Evolutionary conservation across 2,329 filamentous ascomycete genomes (phyloP).

Genomic region (Beauveria sp.): DNA sequence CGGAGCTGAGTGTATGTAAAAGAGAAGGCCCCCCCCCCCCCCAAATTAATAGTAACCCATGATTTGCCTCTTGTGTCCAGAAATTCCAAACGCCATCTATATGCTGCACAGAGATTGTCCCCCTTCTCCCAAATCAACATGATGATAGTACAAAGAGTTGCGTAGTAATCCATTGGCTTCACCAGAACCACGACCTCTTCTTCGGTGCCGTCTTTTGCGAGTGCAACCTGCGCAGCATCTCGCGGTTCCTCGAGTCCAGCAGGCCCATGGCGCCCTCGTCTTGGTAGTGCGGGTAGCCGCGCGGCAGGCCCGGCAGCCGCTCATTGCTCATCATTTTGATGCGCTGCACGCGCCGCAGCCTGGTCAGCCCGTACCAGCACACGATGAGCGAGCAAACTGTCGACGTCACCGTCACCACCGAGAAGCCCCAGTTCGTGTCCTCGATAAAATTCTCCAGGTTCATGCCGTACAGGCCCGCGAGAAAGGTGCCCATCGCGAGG

Average conservation of each 20-base stretch:
- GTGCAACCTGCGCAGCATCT: slow-evolving; percentile 45
- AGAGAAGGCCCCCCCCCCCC: not conserved
- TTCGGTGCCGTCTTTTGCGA: slow-evolving; percentile 35
- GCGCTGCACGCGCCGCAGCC: slow-evolving; percentile 77
- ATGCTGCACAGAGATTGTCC: not conserved
- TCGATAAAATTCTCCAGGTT: slow-evolving; percentile 98
- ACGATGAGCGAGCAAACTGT: slow-evolving; percentile 67
- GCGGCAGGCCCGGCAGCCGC: slow-evolving; percentile 27
- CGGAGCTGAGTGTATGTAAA: slow-evolving; percentile 6
- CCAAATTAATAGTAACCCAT: not conserved
- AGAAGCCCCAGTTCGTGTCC: slow-evolving; percentile 82
- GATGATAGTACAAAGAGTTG: not conserved
- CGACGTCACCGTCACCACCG: slow-evolving; percentile 63
- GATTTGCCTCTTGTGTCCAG: not conserved
- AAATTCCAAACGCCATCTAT: slow-evolving; percentile 9
- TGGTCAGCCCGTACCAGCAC: slow-evolving; percentile 75
- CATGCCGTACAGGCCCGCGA: slow-evolving; percentile 99
- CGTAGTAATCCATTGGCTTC: not conserved
- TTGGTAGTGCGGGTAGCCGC: slow-evolving; percentile 35
- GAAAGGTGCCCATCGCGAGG: slow-evolving; percentile 88
- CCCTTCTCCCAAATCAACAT: not conserved
- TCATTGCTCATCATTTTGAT: slow-evolving; percentile 67
- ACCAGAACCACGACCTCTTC: slow-evolving; percentile 27
- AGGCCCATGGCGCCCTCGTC: slow-evolving; percentile 43
- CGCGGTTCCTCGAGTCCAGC: slow-evolving; percentile 46